Evolutionary conservation across 169 alveolate species (phyloP).

Genomic region (Plasmodium fragile): DNA sequence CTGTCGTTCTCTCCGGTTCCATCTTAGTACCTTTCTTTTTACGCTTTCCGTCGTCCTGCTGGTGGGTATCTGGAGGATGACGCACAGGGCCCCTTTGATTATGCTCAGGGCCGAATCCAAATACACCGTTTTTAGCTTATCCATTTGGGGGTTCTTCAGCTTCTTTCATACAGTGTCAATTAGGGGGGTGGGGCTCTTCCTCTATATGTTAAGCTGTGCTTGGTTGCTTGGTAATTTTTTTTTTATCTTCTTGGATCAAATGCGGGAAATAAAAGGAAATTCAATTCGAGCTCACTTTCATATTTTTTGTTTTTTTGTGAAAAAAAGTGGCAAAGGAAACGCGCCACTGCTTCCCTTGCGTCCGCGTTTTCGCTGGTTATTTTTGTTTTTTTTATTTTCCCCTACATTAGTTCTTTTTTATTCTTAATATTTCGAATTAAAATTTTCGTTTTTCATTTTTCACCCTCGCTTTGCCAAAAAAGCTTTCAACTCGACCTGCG

Average conservation of each 20-base stretch:
- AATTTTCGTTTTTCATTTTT: not conserved
- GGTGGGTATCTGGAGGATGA: slow-evolving; percentile 86
- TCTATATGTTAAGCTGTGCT: not conserved
- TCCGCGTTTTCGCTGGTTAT: not conserved
- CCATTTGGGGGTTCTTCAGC: slow-evolving; percentile 27
- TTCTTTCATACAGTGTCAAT: not conserved
- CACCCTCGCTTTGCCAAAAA: not conserved
- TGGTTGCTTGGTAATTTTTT: not conserved
- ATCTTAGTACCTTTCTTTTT: slow-evolving; percentile 47
- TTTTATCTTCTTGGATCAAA: not conserved
- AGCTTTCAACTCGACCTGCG: not conserved
- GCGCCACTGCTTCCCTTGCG: not conserved
- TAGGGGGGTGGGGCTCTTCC: not conserved
- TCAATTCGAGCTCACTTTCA: not conserved
- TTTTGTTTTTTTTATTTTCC: not conserved
- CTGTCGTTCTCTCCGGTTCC: not conserved
- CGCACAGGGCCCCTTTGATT: slow-evolving; percentile 88
- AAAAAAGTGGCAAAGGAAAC: not conserved
- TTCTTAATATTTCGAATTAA: not conserved
- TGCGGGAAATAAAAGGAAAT: not conserved
- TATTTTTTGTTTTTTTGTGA: not conserved
- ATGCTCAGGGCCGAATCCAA: slow-evolving; percentile 87
- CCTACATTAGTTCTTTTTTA: not conserved
- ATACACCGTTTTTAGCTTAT: slow-evolving; percentile 65
- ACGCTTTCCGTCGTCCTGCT: slow-evolving; percentile 85